Percentiles rank a stretch among this genome's conserved stretches.
Evolutionary conservation across 2,329 filamentous ascomycete genomes (phyloP).

Genomic region (Colletotrichum eremochloae): DNA sequence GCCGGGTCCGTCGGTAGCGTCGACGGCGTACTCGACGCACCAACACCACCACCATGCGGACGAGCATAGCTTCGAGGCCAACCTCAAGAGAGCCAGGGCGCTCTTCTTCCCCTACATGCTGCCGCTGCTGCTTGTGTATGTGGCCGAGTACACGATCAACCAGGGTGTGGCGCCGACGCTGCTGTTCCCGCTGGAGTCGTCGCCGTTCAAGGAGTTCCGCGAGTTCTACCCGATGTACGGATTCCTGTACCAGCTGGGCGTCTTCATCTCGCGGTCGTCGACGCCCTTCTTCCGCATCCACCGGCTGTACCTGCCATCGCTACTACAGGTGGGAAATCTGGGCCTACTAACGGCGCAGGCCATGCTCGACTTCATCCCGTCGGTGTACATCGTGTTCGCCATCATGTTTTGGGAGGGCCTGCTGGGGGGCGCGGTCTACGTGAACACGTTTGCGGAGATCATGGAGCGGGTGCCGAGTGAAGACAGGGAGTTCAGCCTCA

Average conservation of each 20-base stretch:
- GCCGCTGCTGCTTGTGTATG: constrained; percentile 90
- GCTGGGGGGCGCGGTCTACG: constrained; percentile 91
- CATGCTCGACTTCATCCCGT: constrained; percentile 84
- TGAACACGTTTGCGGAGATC: constrained; percentile 96
- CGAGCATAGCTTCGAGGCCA: constrained; percentile 54
- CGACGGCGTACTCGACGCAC: constrained; percentile 56
- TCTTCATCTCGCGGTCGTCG: constrained; percentile 93
- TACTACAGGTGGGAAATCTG: constrained; percentile 87
- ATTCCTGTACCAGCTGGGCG: constrained; percentile 93
- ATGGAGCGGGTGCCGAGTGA: constrained; percentile 81
- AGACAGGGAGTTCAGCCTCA: constrained; percentile 91
- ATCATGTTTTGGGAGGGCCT: constrained; percentile 96
- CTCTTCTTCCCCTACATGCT: constrained; percentile 89
- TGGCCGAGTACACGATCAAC: constrained; percentile 98
- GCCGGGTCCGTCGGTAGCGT: constrained; percentile 56
- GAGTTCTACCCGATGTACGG: constrained; percentile 96
- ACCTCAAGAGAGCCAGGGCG: constrained; percentile 74
- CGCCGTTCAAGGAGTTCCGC: constrained; percentile 85
- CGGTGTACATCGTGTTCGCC: constrained; percentile 85
- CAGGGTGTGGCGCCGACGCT: constrained; percentile 92
- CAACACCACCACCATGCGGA: constrained; percentile 44
- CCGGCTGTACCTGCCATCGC: constrained; percentile 82
- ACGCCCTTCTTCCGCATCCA: constrained; percentile 89
- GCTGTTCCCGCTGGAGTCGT: constrained; percentile 81
- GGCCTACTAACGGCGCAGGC: constrained; percentile 80